Base-by-base conservation (phyloP, 2,329 filamentous ascomycete species). In the Penicillium sp. region DNA sequence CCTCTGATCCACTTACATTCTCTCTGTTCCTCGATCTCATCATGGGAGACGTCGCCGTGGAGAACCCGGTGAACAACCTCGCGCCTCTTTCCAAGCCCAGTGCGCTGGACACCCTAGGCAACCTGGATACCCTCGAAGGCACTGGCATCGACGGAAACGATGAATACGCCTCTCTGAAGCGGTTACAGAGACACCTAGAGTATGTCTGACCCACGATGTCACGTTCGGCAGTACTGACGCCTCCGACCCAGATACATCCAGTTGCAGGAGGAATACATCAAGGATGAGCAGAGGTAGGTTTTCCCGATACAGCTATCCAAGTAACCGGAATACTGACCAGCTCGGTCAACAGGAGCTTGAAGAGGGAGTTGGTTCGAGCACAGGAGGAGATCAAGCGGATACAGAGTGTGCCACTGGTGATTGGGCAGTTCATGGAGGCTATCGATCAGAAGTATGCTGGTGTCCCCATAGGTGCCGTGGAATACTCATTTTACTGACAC, bases 301-400 rank as follows among this genome's bases (percentile, higher is more conserved):
- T 33, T 25, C 10, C 10, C 13, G 13, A 13, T 8, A 18, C 25
- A 18, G 24, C 39, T 47, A 5, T 13, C 3, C 13, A 5, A 15
- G 1, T 12, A 27, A 0, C 20, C 41, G 39, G 47, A 23, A 35
- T 39, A 42, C 47, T 66, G 38, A 60, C 44, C 49, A 8, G 53
- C 23, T 27, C 31, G 10, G 7, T 41, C 3, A 53, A 38, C 61
- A 90, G 89, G 77, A 96, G 90, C 75, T 75, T 98, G 72, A 98
- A 98, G 80, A 84, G 93, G 63, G 93, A 98, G 78, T 82, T 98
- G 44, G 92, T 98, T 47, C 85, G 93, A 62, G 93, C 93, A 62
- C 93, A 98, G 72, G 93, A 98, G 73, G 93, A 98, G 78, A 98
- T 98, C 78, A 98, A 98, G 80, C 86, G 93, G 60, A 98, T 98